Percentiles rank a stretch among this genome's conserved stretches.
Conservation (phyloP, 2,329 filamentous ascomycete species). For the Paramyrothecium sp. region DNA sequence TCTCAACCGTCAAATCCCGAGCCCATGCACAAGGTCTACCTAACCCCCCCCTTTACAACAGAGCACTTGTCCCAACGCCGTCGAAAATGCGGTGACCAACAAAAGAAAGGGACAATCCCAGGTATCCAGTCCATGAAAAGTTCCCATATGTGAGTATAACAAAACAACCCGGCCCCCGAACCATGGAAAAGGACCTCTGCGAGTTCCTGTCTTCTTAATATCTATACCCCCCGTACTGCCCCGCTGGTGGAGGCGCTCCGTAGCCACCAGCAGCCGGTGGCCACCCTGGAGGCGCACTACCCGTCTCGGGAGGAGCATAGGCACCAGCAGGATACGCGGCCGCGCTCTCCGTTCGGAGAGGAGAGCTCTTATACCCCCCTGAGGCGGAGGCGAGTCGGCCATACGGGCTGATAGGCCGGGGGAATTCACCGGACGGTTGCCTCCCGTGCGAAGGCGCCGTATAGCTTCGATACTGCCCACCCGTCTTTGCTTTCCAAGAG, state of each 20-base stretch:
- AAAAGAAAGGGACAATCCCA: neutral
- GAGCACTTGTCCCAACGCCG: neutral
- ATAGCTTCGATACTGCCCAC: slow-evolving; percentile 29
- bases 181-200: neutral
- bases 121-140: neutral
- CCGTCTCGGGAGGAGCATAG: slow-evolving; percentile 26
- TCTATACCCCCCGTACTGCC: slow-evolving; percentile 35
- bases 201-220: slow-evolving; percentile 20
- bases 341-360: slow-evolving; percentile 45
- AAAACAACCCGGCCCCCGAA: no score
- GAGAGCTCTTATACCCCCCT: slow-evolving; percentile 49
- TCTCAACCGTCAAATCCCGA: neutral
- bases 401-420: slow-evolving; percentile 49
- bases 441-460: slow-evolving; percentile 34
- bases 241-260: slow-evolving; percentile 23
- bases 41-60: neutral
- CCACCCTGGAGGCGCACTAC: slow-evolving; percentile 22
- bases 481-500: slow-evolving; percentile 48
- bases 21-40: neutral
- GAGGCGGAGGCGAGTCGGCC: slow-evolving; percentile 37
- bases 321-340: slow-evolving; percentile 22
- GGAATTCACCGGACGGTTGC: slow-evolving; percentile 42
- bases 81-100: neutral
- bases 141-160: neutral
- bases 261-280: slow-evolving; percentile 25